Percentiles rank a stretch among this genome's conserved stretches.
Conservation (phyloP, 2,329 filamentous ascomycete species). For the Plenodomus biglobosus region DNA sequence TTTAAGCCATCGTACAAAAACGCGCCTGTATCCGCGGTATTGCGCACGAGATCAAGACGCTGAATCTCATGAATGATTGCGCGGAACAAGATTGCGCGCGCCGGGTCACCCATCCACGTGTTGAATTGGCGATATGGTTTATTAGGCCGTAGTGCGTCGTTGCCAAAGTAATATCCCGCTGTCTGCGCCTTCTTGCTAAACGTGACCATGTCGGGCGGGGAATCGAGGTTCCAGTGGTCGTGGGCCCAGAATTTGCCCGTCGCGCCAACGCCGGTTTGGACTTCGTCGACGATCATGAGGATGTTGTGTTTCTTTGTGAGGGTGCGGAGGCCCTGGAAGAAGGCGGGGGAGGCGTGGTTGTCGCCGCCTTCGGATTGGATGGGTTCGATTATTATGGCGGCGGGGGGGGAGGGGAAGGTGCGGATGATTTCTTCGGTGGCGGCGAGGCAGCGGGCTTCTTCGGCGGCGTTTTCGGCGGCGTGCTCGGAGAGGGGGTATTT, state of each 20-base stretch:
- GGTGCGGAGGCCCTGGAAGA: conserved; percentile 82
- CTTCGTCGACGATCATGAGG: conserved; percentile 89
- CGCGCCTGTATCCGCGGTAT: conserved; percentile 75
- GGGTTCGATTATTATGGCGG: conserved; percentile 82
- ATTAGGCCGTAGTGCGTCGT: conserved; percentile 78
- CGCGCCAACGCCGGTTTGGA: conserved; percentile 89
- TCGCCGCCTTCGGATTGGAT: conserved; percentile 93
- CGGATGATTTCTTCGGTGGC: conserved; percentile 82
- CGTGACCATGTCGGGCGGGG: conserved; percentile 89
- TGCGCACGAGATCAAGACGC: conserved; percentile 71
- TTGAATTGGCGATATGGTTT: conserved; percentile 97
- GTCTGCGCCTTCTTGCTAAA: conserved; percentile 96
- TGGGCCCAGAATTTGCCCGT: conserved; percentile 97
- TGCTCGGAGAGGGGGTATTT: conserved; percentile 86
- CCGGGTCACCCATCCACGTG: conserved; percentile 95
- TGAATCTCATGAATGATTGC: conserved; percentile 82
- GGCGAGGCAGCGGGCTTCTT: conserved; percentile 77
- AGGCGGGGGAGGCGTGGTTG: conserved; percentile 85
- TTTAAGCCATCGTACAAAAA: conserved; percentile 75
- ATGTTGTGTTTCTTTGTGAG: conserved; percentile 76
- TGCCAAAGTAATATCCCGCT: conserved; percentile 87
- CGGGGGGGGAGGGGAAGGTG: conserved; percentile 75
- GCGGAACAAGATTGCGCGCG: conserved; percentile 80
- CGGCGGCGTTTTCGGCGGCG: conserved; percentile 75
- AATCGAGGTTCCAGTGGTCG: conserved; percentile 83